Evolutionary conservation across 768 basidiomycete genomes (phyloP), one percentile per base, ranked within the genome.

Genomic region (Phylloporus sp.): DNA sequence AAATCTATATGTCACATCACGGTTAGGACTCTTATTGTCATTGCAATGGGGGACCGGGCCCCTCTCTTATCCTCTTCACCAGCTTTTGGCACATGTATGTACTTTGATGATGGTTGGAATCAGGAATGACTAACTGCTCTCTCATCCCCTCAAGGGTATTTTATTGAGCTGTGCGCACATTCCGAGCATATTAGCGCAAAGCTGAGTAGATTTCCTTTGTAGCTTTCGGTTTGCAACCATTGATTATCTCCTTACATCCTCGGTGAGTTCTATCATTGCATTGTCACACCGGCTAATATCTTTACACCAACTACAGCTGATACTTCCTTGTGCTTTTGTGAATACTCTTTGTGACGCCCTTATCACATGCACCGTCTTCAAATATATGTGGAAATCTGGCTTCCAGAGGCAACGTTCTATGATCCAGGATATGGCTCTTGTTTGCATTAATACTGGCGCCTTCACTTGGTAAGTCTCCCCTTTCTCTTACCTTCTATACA

Each of bases 331-430:
- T 22, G 12, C 52, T 9, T 2, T 23, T 9, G 1, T 16, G 9
- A 51, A 18, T 9, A 28, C 36, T 1, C 0, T 44, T 1, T 50
- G 52, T 8, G 58, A 60, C 18, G 1, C 49, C 10, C 8, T 60
- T 4, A 53, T 57, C 29, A 58, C 58, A 18, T 28, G 0, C 0
- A 32, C 41, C 1, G 26, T 56, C 32, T 50, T 59, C 31, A 52
- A 53, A 32, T 60, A 60, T 10, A 44, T 60, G 58, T 60, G 58
- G 59, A 59, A 29, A 24, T 50, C 56, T 13, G 58, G 47, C 10
- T 59, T 59, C 24, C 50, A 42, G 20, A 52, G 20, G 35, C 32
- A 36, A 35, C 54, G 50, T 8, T 48, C 28, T 8, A 10, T 41
- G 5, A 45, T 56, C 23, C 49, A 53, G 34, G 50, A 55, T 34